These are phyloP conservation scores for Diaporthe nobilis DNA, from an alignment of 2,329 filamentous ascomycete genomes.

Conservation along the genomic window DNA sequence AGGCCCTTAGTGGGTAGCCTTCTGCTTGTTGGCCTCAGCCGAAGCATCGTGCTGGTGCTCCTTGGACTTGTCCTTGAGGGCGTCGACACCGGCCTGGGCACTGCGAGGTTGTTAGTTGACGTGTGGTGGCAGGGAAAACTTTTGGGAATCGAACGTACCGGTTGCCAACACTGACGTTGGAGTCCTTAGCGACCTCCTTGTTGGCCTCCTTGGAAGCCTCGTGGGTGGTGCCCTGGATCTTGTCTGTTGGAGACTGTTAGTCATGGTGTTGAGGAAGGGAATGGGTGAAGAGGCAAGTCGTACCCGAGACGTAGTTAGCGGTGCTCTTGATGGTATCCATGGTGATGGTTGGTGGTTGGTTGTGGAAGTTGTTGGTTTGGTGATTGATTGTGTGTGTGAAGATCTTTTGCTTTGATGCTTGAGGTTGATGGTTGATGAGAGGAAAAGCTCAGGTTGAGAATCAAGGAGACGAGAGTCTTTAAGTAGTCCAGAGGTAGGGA, in stretches of 20 bases:
- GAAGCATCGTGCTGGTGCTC: conserved; percentile 51
- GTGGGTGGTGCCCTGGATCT: conserved; percentile 51
- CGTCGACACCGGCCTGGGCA: conserved; percentile 49
- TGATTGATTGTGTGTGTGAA: conserved; percentile 33
- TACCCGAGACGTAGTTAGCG: conserved; percentile 73
- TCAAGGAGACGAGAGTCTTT: conserved; percentile 27
- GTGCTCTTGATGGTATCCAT: conserved; percentile 64
- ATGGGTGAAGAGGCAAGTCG: conserved; percentile 57
- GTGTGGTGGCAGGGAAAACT: no score
- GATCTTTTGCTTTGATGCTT: conserved; percentile 12
- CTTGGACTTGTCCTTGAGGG: conserved; percentile 53
- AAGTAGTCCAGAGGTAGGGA: conserved; percentile 25
- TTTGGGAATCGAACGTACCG: conserved; percentile 51
- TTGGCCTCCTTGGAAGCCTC: conserved; percentile 70
- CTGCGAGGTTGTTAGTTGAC: conserved; percentile 43
- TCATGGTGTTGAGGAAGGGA: background rate
- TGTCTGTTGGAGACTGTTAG: conserved; percentile 39
- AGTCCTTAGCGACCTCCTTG: conserved; percentile 71
- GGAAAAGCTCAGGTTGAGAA: background rate
- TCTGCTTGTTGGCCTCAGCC: conserved; percentile 57
- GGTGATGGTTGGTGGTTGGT: conserved; percentile 46
- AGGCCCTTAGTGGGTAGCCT: conserved; percentile 52
- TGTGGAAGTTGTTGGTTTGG: conserved; percentile 39
- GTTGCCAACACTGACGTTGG: conserved; percentile 60
- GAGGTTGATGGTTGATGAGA: conserved; percentile 41